Percentiles rank a stretch among this genome's conserved stretches.
phyloP scores from a whole-genome alignment of 345 rosid species.

The Xanthoceras sorbifolium region DNA sequence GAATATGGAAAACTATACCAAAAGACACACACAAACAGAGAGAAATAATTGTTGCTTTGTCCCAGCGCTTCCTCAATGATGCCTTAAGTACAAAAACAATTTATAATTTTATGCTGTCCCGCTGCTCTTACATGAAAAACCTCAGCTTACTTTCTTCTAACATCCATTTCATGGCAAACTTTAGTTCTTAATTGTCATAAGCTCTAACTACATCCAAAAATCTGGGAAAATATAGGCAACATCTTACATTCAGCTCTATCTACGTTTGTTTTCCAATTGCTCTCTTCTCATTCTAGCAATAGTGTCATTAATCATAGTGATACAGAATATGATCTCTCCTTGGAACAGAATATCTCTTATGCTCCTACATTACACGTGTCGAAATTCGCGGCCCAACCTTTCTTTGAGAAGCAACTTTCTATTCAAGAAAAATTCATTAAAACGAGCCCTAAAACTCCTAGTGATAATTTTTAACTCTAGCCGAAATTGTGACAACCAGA shows the following conservation, averaged over 20 bases:
- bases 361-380: background rate
- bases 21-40: background rate
- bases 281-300: background rate
- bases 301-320: background rate
- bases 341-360: background rate
- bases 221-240: background rate
- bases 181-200: background rate
- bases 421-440: background rate
- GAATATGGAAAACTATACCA: background rate
- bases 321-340: background rate
- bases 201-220: background rate
- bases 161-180: background rate
- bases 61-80: background rate
- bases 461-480: background rate
- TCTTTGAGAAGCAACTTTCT: background rate
- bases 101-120: background rate
- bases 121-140: background rate
- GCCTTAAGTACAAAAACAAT: background rate
- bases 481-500: background rate
- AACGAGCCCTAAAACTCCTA: too few species aligned
- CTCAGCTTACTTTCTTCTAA: background rate
- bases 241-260: background rate
- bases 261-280: background rate
- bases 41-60: background rate
- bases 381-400: background rate